Percentiles rank a stretch among this genome's conserved stretches.
phyloP scores from a whole-genome alignment of 129 eudicot genomes.

The Glebionis coronaria region DNA sequence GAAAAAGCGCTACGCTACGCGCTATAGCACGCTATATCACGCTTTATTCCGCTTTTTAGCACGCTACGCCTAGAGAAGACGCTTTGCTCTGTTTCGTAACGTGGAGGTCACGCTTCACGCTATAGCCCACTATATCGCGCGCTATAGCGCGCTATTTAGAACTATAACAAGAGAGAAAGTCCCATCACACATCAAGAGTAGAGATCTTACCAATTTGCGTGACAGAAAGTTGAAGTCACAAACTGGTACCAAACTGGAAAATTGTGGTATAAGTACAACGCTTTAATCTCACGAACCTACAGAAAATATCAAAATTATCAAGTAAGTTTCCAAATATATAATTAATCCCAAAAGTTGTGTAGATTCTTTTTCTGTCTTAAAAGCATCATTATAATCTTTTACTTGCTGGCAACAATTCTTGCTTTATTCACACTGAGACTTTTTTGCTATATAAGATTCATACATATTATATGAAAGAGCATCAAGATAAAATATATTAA shows the following conservation, averaged over 20 bases:
- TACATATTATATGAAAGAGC: background rate
- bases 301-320: conserved; percentile 10
- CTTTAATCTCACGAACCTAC: conserved; percentile 34
- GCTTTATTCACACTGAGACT: background rate
- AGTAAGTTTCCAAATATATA: background rate
- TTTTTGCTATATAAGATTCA: background rate
- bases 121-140: too few relatives aligned
- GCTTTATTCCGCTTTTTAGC: too few relatives aligned
- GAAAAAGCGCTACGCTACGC: too few relatives aligned
- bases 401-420: background rate
- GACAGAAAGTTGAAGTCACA: conserved; percentile 92
- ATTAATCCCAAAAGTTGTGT: background rate
- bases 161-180: conserved; percentile 6
- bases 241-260: conserved; percentile 92
- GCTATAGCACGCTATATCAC: too few relatives aligned
- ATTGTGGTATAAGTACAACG: conserved; percentile 75
- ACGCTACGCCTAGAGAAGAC: too few relatives aligned
- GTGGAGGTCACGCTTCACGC: too few relatives aligned
- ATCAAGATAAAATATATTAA: conserved; percentile 2
- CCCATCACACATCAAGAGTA: conserved; percentile 9
- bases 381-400: background rate
- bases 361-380: background rate
- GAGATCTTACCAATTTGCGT: conserved; percentile 74
- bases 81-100: too few relatives aligned
- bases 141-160: too few relatives aligned